Conservation (phyloP, 1,139 yeast genomes). For the Pichia sp. region DNA sequence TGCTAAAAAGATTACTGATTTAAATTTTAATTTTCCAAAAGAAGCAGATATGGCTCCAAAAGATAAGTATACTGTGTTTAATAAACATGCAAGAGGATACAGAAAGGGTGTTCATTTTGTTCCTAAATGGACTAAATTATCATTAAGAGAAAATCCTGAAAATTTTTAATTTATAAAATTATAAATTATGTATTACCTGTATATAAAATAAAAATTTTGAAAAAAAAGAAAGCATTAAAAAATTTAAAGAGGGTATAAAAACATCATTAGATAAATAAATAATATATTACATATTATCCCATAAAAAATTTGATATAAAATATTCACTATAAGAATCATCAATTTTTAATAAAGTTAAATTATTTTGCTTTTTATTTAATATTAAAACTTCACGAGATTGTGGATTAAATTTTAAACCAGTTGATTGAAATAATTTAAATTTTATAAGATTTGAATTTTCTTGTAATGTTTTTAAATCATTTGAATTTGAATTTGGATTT, state of each 20-base stretch:
- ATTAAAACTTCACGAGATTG: conserved; percentile 43
- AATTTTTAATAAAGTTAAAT: conserved; percentile 46
- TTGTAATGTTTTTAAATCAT: conserved; percentile 1
- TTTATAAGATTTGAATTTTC: neutral
- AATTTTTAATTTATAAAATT: conserved; percentile 44
- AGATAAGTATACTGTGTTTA: conserved; percentile 86
- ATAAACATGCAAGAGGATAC: conserved; percentile 65
- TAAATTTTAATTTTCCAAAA: conserved; percentile 58
- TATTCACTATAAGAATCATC: conserved; percentile 53
- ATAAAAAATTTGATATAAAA: conserved; percentile 61
- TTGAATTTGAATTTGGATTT: conserved; percentile 4
- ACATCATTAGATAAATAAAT: too few species aligned
- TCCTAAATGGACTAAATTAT: conserved; percentile 84
- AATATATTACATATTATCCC: conserved; percentile 48
- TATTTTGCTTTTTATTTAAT: conserved; percentile 42
- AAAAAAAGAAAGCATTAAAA: too few species aligned
- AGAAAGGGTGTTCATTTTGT: conserved; percentile 83
- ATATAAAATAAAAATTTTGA: neutral
- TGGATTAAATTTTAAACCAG: conserved; percentile 35
- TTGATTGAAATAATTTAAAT: conserved; percentile 39
- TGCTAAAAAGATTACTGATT: conserved; percentile 47
- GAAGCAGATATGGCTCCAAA: conserved; percentile 71
- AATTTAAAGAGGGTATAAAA: too few species aligned
- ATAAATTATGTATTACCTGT: neutral
- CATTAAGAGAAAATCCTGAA: conserved; percentile 75